Base-by-base conservation (phyloP, 2,329 filamentous ascomycete species). In the Lecanicillium sp. region DNA sequence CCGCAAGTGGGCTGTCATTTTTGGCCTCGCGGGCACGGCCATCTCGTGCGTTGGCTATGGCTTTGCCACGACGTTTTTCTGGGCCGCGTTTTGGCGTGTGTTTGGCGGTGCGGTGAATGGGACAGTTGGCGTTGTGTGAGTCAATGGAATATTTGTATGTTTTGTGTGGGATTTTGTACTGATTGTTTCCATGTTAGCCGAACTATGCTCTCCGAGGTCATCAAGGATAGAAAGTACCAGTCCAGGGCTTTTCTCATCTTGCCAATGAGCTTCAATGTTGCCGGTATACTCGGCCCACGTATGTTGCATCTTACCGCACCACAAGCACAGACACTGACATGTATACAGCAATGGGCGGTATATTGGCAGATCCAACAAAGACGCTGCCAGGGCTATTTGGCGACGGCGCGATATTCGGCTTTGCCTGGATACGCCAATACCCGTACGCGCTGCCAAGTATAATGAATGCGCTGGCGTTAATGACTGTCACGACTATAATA, bases 401-500 rank as follows among this genome's bases (percentile, higher is more conserved):
- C 1, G 68, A 74, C 4, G 70, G 66, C 1, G 77, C 76, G 1
- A 44, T 67, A 0, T 55, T 84, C 33, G 79, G 77, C 0, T 78
- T 79, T 2, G 60, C 68, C 44, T 84, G 82, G 78, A 76, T 84
- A 66, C 65, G 61, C 15, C 59, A 62, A 36, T 86, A 77, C 58
- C 82, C 82, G 0, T 87, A 81, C 58, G 79, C 79, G 2, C 60
- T 87, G 29, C 83, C 83, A 0, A 85, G 83, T 49, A 57, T 87
- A 1, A 62, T 84, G 36, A 84, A 78, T 49, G 77, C 76, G 2
- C 44, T 70, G 0, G 78, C 82, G 41, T 68, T 87, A 10, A 55
- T 74, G 3, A 51, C 64, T 2, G 74, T 78, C 1, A 68, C 74
- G 0, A 36, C 72, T 4, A 61, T 69, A 2, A 69, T 83, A 3